These are phyloP conservation scores for Botrytis squamosa DNA, from an alignment of 2,329 filamentous ascomycete species.

Conservation along the genomic window DNA sequence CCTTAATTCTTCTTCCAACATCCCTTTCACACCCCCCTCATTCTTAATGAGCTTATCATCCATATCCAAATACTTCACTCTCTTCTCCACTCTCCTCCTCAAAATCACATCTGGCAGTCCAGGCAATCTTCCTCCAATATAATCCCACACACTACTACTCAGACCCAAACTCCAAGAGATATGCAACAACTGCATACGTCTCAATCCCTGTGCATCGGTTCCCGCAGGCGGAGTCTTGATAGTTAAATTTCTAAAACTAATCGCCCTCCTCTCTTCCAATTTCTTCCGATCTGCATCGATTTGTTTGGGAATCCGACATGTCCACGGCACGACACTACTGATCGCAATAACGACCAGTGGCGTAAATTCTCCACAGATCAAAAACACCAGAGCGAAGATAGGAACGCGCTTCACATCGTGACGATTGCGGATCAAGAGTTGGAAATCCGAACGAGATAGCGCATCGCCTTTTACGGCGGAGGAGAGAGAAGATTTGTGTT, in stretches of 20 bases:
- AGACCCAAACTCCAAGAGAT: slow-evolving; percentile 43
- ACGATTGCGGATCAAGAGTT: slow-evolving; percentile 64
- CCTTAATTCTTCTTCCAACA: slow-evolving; percentile 63
- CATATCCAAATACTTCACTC: slow-evolving; percentile 61
- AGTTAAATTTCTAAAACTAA: slow-evolving; percentile 48
- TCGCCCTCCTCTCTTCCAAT: slow-evolving; percentile 52
- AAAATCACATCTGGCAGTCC: slow-evolving; percentile 51
- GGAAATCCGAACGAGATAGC: slow-evolving; percentile 65
- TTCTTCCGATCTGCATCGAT: slow-evolving; percentile 55
- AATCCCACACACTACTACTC: slow-evolving; percentile 44
- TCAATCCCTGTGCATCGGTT: slow-evolving; percentile 37
- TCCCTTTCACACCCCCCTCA: slow-evolving; percentile 57
- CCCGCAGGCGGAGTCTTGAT: slow-evolving; percentile 27
- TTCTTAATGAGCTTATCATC: slow-evolving; percentile 70
- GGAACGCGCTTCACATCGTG: slow-evolving; percentile 78
- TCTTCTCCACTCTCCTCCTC: slow-evolving; percentile 50
- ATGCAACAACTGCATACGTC: slow-evolving; percentile 43
- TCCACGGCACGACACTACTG: slow-evolving; percentile 69
- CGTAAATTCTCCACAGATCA: slow-evolving; percentile 83
- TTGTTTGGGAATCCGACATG: slow-evolving; percentile 81
- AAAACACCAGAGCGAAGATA: slow-evolving; percentile 70
- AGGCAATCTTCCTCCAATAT: slow-evolving; percentile 42
- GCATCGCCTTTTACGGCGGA: slow-evolving; percentile 37
- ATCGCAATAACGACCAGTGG: slow-evolving; percentile 74
- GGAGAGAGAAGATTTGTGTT: slow-evolving; percentile 40